Evolutionary conservation across 2,329 filamentous ascomycete genomes (phyloP).

Genomic region (Monosporascus sp.): DNA sequence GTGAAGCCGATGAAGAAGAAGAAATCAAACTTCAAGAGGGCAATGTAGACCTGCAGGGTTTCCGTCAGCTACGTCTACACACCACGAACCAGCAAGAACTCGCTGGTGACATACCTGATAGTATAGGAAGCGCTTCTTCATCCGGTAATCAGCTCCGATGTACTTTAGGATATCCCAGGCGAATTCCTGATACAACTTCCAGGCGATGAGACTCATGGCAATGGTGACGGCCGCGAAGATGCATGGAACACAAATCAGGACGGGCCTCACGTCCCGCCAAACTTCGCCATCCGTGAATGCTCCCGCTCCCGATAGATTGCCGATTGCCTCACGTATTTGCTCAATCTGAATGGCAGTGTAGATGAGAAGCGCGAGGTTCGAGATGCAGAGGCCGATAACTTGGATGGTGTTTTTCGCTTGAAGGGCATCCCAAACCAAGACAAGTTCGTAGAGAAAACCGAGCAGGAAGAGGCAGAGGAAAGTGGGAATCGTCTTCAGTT

Average conservation of each 20-base stretch:
- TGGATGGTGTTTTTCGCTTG: slow-evolving; percentile 98
- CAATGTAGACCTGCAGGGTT: slow-evolving; percentile 77
- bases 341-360: slow-evolving; percentile 92
- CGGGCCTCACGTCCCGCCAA: slow-evolving; percentile 66
- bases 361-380: slow-evolving; percentile 85
- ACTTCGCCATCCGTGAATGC: slow-evolving; percentile 46
- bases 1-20: slow-evolving; percentile 99
- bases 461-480: slow-evolving; percentile 97
- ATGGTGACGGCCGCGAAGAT: slow-evolving; percentile 74
- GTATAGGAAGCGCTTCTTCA: slow-evolving; percentile 94
- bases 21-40: slow-evolving; percentile 96
- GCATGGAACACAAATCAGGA: slow-evolving; percentile 77
- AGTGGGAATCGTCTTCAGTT: slow-evolving; percentile 75
- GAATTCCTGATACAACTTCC: slow-evolving; percentile 97
- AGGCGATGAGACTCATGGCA: slow-evolving; percentile 70
- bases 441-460: slow-evolving; percentile 85
- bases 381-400: slow-evolving; percentile 87
- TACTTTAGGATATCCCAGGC: slow-evolving; percentile 99
- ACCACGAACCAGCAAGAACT: not conserved
- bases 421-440: slow-evolving; percentile 89
- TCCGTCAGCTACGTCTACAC: not conserved
- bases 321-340: slow-evolving; percentile 74
- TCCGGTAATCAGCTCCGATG: slow-evolving; percentile 91
- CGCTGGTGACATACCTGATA: slow-evolving; percentile 66
- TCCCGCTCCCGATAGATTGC: slow-evolving; percentile 37